Evolutionary conservation across 129 eudicot species (phyloP).

Genomic region (Artemisia annua): DNA sequence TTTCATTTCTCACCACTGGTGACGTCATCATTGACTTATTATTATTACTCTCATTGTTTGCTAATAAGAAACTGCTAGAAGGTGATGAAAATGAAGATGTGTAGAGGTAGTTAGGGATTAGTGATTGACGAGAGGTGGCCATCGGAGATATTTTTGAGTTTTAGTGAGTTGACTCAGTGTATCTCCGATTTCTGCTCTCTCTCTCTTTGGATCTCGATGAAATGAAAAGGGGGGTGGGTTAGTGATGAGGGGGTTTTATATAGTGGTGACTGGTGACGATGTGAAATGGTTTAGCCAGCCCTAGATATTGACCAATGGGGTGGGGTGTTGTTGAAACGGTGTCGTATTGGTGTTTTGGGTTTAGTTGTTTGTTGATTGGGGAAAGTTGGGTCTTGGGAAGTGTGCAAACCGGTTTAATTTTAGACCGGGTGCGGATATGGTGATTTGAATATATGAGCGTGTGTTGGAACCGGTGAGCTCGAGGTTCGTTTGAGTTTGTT

Average conservation of each 20-base stretch:
- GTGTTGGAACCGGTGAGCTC: too few relatives aligned
- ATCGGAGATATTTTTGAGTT: slow-evolving; percentile 24
- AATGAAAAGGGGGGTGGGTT: background rate
- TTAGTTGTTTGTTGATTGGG: background rate
- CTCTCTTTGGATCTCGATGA: slow-evolving; percentile 14
- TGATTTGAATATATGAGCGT: too few relatives aligned
- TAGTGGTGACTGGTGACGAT: background rate
- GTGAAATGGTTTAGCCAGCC: background rate
- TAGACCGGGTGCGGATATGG: too few relatives aligned
- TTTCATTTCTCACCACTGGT: background rate
- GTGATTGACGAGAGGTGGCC: slow-evolving; percentile 50
- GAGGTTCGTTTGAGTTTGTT: too few relatives aligned
- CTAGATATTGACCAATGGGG: background rate
- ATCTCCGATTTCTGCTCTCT: slow-evolving; percentile 37
- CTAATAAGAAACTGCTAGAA: slow-evolving; percentile 27
- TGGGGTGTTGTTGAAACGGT: background rate
- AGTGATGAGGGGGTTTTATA: slow-evolving; percentile 2
- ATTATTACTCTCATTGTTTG: slow-evolving; percentile 6
- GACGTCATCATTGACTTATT: slow-evolving; percentile 14
- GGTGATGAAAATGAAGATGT: slow-evolving; percentile 38
- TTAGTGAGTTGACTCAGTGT: slow-evolving; percentile 8
- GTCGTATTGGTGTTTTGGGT: background rate
- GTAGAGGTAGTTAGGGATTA: slow-evolving; percentile 70
- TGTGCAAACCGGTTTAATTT: too few relatives aligned
- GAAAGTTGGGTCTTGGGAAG: background rate